Evolutionary conservation across 345 rosid species (phyloP).

Genomic region (Rhizophora mangle): DNA sequence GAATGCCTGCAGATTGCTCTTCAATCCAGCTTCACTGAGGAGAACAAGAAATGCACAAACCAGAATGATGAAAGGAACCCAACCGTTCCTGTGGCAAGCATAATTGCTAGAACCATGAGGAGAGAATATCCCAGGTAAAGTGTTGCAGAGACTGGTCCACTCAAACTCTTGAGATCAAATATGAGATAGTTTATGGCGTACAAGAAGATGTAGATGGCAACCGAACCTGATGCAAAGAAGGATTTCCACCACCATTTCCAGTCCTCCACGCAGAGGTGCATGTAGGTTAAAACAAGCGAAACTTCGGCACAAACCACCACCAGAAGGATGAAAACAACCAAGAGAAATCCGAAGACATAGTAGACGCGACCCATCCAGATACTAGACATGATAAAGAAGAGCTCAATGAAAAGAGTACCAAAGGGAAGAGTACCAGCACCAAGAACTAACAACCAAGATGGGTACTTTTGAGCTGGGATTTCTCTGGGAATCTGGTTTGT

Average conservation of each 20-base stretch:
- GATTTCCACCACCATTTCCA: conserved; percentile 86
- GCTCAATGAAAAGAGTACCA: conserved; percentile 75
- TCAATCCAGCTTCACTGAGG: conserved; percentile 71
- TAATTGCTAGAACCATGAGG: conserved; percentile 64
- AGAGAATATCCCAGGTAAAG: conserved; percentile 69
- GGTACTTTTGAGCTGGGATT: conserved; percentile 69
- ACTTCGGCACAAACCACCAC: conserved; percentile 75
- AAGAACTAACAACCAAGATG: conserved; percentile 70
- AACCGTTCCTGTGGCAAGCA: conserved; percentile 66
- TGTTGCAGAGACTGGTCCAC: conserved; percentile 67
- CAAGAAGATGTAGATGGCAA: conserved; percentile 62
- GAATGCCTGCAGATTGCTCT: not conserved
- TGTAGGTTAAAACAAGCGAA: conserved; percentile 64
- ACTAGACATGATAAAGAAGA: conserved; percentile 75
- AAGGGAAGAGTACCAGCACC: conserved; percentile 78
- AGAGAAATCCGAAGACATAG: conserved; percentile 63
- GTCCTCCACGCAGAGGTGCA: conserved; percentile 75
- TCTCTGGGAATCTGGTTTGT: conserved; percentile 78
- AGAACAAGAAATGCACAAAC: conserved; percentile 73
- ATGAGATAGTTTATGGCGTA: conserved; percentile 64
- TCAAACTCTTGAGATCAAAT: conserved; percentile 58
- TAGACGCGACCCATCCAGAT: conserved; percentile 78
- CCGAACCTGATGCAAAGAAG: conserved; percentile 74
- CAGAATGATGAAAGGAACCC: conserved; percentile 75
- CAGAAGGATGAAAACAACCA: conserved; percentile 57